Evolutionary conservation across 2,329 filamentous ascomycete genomes (phyloP), one percentile per base, ranked within the genome.

Genomic region (Calonectria naviculata): DNA sequence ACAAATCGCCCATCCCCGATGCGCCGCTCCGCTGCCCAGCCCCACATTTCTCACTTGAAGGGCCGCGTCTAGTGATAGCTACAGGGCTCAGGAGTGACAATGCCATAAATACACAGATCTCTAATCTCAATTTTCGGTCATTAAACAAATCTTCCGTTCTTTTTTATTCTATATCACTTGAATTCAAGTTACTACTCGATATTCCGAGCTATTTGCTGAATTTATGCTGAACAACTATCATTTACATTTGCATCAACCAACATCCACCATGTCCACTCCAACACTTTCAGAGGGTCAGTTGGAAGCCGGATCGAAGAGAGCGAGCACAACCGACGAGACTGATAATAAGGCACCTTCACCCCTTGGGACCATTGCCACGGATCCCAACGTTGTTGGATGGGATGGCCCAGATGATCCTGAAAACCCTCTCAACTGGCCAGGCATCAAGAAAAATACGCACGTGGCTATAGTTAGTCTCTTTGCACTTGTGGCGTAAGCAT

Each of bases 351-450:
- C 26, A 31, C 34, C 41, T 38, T 41, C 38, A 2, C 12, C 36
- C 12, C 8, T 17, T 4, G 63, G 21, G 28, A 36, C 31, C 29
- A 13, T 38, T 49, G 4, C 17, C 5, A 21, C 13, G 3, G 52
- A 67, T 47, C 63, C 68, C 0, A 68, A 72, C n/a, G 80, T 90
- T 26, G 86, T 94, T 24, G 91, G 93, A 75, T 94, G 92, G 82
- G 87, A 89, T 26, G 87, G 80, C 0, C 76, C 86, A 1, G 82
- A 89, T 72, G 91, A 93, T 73, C 85, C 85, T 4, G 84, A 86
- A 7, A 91, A 94, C 74, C 92, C 93, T 0, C 86, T 88, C 65
- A 93, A 93, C 76, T 94, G 93, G 92, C 81, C 88, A 0, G 79
- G 89, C 54, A 81, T 81, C 46, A 82, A 81, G 67, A 82, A 82